Evolutionary conservation across 257 asterid genomes (phyloP).

Genomic region (Coffea canephora): DNA sequence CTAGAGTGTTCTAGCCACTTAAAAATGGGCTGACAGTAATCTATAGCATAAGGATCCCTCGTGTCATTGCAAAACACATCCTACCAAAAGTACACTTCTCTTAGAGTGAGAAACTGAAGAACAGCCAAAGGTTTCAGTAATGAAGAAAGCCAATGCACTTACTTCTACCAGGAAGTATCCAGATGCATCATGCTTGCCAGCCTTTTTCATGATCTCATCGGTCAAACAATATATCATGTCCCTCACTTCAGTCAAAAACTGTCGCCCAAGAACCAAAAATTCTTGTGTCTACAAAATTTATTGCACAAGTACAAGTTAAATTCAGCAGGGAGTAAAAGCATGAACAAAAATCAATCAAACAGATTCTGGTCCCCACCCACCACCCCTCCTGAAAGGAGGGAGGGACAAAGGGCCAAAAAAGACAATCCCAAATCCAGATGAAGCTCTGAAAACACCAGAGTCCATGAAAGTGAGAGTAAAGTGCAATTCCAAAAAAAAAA

Average conservation of each 20-base stretch:
- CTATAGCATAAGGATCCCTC: constrained; percentile 53
- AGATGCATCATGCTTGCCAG: constrained; percentile 61
- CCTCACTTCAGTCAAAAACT: constrained; percentile 72
- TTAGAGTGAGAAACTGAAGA: neutral
- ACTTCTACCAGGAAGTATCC: constrained; percentile 84
- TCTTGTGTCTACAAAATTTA: constrained; percentile 65
- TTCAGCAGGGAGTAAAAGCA: neutral
- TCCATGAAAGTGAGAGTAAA: neutral
- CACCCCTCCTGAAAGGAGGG: too few relatives aligned
- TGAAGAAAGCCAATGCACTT: neutral
- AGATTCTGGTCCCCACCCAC: neutral
- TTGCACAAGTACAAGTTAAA: constrained; percentile 26
- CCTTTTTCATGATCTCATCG: constrained; percentile 76
- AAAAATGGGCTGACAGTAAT: constrained; percentile 74
- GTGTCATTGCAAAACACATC: constrained; percentile 77
- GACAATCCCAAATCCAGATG: neutral
- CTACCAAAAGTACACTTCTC: constrained; percentile 34
- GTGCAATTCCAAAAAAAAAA: neutral
- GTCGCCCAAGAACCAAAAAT: constrained; percentile 79
- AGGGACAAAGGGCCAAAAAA: too few relatives aligned
- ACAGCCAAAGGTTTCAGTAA: constrained; percentile 9
- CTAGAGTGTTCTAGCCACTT: constrained; percentile 76
- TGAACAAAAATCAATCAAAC: neutral
- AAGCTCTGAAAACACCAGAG: neutral
- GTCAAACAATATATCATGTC: constrained; percentile 79